Base-by-base conservation (phyloP, 495 filamentous ascomycete genomes). In the Ramalina intermedia region DNA sequence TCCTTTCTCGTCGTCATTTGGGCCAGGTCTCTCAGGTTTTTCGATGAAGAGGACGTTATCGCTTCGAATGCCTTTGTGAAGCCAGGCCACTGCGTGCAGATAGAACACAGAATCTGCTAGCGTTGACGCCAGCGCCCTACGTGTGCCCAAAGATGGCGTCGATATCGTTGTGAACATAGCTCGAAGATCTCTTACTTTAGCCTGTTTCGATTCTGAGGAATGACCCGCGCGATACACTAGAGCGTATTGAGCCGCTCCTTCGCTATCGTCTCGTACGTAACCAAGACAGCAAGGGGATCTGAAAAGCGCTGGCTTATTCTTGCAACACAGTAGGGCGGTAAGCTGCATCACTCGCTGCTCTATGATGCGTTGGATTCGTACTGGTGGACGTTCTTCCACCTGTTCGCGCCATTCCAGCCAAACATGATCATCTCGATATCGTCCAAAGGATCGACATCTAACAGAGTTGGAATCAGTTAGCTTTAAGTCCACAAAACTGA, bases 1-100 rank as follows among this genome's bases (percentile, higher is more conserved):
- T 43, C 16, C 41, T 20, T 14, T 18, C 40, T 49, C 44, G 37
- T 35, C 16, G 8, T 48, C n/a, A 47, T 23, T 16, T 36, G 36
- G 23, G 26, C 24, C 43, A 29, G 3, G 37, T 37, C 1, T 27
- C 24, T 1, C 16, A 18, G 23, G 4, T 4, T 2, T 23, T 5
- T 4, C 55, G 51, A 78, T 64, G 58, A 79, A 76, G 13, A 78
- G 46, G 37, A 79, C 64, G 48, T 73, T 75, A 33, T 71, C 61
- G 42, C 65, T 69, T 23, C 72, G 67, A 1, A 80, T 55, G 3
- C 71, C 70, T 55, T 79, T 80, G 62, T 78, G 76, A 23, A 78
- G 56, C 74, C 73, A 80, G 43, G 74, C 70, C 2, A 76, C 69
- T 0, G 70, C 63, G 43, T 80, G 75, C 1, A 80, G 60, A 37